A percentile compares a stretch with the other conserved stretches of the same genome.
Evolutionary conservation across 106 monocot species (phyloP).

Genomic region (Phalaenopsis equestris): DNA sequence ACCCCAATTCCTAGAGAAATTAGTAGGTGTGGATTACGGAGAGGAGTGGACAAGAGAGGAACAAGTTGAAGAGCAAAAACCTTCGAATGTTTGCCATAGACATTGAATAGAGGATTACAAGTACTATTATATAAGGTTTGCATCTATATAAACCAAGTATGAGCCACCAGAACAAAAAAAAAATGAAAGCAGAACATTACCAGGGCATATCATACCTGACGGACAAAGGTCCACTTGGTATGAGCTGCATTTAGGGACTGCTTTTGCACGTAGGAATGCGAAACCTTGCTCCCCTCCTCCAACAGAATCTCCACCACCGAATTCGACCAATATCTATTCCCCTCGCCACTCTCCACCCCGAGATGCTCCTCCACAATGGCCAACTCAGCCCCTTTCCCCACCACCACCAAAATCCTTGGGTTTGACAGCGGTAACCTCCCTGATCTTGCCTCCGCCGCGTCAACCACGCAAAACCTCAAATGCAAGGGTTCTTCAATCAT

Average conservation of each 20-base stretch:
- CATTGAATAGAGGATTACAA: background rate
- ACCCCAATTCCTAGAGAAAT: no score
- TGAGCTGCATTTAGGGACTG: slow-evolving; percentile 65
- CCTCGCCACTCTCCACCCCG: slow-evolving; percentile 27
- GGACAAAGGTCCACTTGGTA: slow-evolving; percentile 80
- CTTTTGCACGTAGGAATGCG: slow-evolving; percentile 70
- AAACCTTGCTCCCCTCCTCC: slow-evolving; percentile 58
- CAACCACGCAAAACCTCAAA: slow-evolving; percentile 32
- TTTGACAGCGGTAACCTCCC: slow-evolving; percentile 56
- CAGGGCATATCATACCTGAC: slow-evolving; percentile 43
- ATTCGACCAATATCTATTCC: slow-evolving; percentile 75
- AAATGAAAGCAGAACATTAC: background rate
- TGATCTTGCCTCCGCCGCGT: slow-evolving; percentile 21
- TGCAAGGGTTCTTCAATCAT: slow-evolving; percentile 50
- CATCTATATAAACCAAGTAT: background rate
- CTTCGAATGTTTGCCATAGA: background rate
- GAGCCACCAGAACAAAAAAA: background rate
- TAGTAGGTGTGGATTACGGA: no score
- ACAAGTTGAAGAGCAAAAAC: no score
- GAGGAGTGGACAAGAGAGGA: no score
- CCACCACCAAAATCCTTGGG: slow-evolving; percentile 81
- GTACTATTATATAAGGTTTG: background rate
- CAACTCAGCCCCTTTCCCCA: slow-evolving; percentile 70
- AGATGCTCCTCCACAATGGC: slow-evolving; percentile 81
- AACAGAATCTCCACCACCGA: slow-evolving; percentile 71